Evolutionary conservation across 164 flowering plant genomes (phyloP).

Genomic region (Vitis labrusca): DNA sequence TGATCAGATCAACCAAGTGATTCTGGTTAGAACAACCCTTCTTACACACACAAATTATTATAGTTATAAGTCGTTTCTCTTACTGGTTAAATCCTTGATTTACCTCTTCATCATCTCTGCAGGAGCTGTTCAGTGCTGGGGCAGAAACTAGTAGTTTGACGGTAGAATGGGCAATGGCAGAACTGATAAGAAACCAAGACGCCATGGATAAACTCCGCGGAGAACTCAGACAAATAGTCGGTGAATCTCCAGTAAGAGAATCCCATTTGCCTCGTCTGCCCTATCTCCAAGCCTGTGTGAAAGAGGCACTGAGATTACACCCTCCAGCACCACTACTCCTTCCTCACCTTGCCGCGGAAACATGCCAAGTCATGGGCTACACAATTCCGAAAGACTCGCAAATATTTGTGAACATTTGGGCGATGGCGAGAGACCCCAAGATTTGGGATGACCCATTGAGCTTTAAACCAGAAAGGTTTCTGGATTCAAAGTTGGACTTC

Average conservation of each 20-base stretch:
- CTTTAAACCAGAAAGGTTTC: slow-evolving; percentile 22
- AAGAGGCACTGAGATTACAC: slow-evolving; percentile 26
- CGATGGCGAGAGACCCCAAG: slow-evolving; percentile 15
- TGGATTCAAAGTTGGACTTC: slow-evolving; percentile 12
- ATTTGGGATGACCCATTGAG: slow-evolving; percentile 14
- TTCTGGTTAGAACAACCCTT: slow-evolving; percentile 14
- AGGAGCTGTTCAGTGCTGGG: slow-evolving; percentile 27
- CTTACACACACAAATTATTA: background rate
- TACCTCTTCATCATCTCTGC: background rate
- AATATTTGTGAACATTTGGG: slow-evolving; percentile 19
- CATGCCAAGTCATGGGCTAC: slow-evolving; percentile 8
- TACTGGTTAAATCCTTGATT: background rate
- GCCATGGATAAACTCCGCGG: background rate
- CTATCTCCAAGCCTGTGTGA: slow-evolving; percentile 20
- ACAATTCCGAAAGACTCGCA: slow-evolving; percentile 14
- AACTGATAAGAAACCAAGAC: slow-evolving; percentile 11
- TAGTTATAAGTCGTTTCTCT: too few species aligned
- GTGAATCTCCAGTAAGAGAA: slow-evolving; percentile 7
- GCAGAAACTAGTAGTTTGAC: slow-evolving; percentile 19
- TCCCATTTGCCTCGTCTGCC: slow-evolving; percentile 16
- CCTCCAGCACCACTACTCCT: slow-evolving; percentile 25
- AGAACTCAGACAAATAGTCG: slow-evolving; percentile 10
- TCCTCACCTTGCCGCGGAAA: slow-evolving; percentile 11
- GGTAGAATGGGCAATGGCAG: slow-evolving; percentile 32
- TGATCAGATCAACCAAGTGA: slow-evolving; percentile 24